Percentiles rank a stretch among this genome's conserved stretches.
Evolutionary conservation across 768 basidiomycete species (phyloP).

Genomic region (Cyclocybe aegerita): DNA sequence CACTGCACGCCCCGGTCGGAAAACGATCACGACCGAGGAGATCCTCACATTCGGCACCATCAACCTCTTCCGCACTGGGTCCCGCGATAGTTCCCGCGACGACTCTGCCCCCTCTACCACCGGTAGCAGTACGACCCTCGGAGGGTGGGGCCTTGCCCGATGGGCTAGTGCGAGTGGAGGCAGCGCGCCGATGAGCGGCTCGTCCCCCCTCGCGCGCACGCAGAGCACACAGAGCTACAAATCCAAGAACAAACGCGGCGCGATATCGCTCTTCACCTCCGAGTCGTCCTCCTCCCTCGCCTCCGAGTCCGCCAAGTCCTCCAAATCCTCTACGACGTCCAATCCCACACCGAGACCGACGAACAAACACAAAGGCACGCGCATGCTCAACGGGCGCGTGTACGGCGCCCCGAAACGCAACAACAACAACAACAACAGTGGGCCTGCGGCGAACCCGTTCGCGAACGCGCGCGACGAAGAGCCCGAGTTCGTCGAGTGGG

Average conservation of each 20-base stretch:
- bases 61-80: conserved; percentile 37
- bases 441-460: conserved; percentile 52
- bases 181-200: conserved; percentile 16
- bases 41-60: conserved; percentile 37
- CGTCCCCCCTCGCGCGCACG: conserved; percentile 31
- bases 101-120: conserved; percentile 14
- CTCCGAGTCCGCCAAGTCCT: conserved; percentile 3
- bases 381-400: conserved; percentile 84
- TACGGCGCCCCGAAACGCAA: conserved; percentile 50
- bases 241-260: conserved; percentile 17
- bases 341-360: no score
- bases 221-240: conserved; percentile 33
- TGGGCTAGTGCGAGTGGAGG: conserved; percentile 26
- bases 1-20: conserved; percentile 13
- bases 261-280: conserved; percentile 7
- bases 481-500: conserved; percentile 92
- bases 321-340: conserved; percentile 16
- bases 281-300: conserved; percentile 12
- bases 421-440: conserved; percentile 18
- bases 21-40: conserved; percentile 31
- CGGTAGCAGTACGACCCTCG: background rate
- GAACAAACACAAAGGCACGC: conserved; percentile 39
- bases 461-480: conserved; percentile 65
- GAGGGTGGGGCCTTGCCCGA: conserved; percentile 27
- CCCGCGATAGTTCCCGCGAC: conserved; percentile 19